Percentiles rank a stretch among this genome's conserved stretches.
Evolutionary conservation across 1,139 yeast species (phyloP).

Genomic region (Eremothecium coryli): DNA sequence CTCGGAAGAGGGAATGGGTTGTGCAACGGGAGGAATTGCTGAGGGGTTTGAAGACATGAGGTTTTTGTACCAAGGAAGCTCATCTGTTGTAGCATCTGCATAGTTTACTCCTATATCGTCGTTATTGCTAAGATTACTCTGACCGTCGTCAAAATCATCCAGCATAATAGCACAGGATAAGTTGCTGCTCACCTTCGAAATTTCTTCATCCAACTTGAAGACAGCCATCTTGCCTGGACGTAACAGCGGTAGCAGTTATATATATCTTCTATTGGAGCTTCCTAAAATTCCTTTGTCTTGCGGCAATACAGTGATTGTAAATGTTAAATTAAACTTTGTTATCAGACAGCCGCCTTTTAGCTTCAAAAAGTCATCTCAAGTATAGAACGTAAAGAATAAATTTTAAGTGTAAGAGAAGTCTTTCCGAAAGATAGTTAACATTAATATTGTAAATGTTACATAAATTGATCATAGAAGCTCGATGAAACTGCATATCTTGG

Average conservation of each 20-base stretch:
- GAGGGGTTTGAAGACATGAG: slow-evolving; percentile 10
- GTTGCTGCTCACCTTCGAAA: slow-evolving; percentile 12
- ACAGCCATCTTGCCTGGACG: slow-evolving; percentile 9
- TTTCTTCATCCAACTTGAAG: slow-evolving; percentile 25
- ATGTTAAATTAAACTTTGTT: background rate
- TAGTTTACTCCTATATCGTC: slow-evolving; percentile 1
- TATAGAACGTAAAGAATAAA: too few relatives aligned
- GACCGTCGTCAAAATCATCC: slow-evolving; percentile 7
- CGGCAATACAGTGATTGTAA: background rate
- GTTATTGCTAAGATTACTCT: slow-evolving; percentile 1
- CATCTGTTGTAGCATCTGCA: background rate
- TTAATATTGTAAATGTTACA: too few relatives aligned
- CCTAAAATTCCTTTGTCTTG: background rate
- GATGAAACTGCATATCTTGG: too few relatives aligned
- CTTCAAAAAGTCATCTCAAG: too few relatives aligned
- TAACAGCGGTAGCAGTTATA: too few relatives aligned
- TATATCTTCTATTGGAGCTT: too few relatives aligned
- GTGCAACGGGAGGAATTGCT: slow-evolving; percentile 7
- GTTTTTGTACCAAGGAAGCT: slow-evolving; percentile 12
- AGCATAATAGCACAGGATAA: slow-evolving; percentile 12
- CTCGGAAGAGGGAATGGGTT: slow-evolving; percentile 3
- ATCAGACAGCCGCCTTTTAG: too few relatives aligned
- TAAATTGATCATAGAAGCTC: too few relatives aligned
- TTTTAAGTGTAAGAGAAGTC: too few relatives aligned
- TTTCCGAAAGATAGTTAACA: too few relatives aligned